Evolutionary conservation across 2,329 filamentous ascomycete species (phyloP).

Genomic region (Fusarium newnesense): DNA sequence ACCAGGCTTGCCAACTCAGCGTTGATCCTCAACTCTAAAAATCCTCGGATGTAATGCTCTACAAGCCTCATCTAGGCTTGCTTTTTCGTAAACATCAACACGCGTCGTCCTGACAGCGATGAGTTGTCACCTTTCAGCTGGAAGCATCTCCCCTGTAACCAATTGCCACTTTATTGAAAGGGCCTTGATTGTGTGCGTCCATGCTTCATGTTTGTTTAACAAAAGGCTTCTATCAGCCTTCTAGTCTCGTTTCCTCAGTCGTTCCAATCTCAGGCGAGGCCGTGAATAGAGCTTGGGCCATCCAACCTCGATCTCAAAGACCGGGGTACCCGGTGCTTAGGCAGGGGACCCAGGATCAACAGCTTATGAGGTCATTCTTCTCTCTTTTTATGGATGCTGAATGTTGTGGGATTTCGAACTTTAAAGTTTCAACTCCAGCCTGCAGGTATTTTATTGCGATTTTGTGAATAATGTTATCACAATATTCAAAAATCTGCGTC

Average conservation of each 20-base stretch:
- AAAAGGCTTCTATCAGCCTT: constrained; percentile 29
- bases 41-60: constrained; percentile 13
- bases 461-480: not conserved
- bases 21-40: constrained; percentile 25
- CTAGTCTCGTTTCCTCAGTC: constrained; percentile 24
- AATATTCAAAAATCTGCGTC: not conserved
- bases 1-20: constrained; percentile 28
- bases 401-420: constrained; percentile 8
- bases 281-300: constrained; percentile 28
- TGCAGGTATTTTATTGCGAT: not conserved
- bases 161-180: constrained; percentile 2
- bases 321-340: constrained; percentile 27
- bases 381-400: constrained; percentile 4
- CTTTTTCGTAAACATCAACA: constrained; percentile 17
- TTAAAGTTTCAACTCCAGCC: not conserved
- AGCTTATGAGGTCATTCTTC: constrained; percentile 38
- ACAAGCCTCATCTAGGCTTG: not conserved
- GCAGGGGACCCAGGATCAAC: constrained; percentile 11
- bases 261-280: constrained; percentile 36
- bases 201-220: constrained; percentile 8
- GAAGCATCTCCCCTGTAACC: constrained; percentile 20
- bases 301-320: constrained; percentile 14
- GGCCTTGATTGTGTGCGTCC: constrained; percentile 8
- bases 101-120: constrained; percentile 13
- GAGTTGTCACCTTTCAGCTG: constrained; percentile 6